Conservation (phyloP, 257 asterid species). For the Przewalskia tangutica region DNA sequence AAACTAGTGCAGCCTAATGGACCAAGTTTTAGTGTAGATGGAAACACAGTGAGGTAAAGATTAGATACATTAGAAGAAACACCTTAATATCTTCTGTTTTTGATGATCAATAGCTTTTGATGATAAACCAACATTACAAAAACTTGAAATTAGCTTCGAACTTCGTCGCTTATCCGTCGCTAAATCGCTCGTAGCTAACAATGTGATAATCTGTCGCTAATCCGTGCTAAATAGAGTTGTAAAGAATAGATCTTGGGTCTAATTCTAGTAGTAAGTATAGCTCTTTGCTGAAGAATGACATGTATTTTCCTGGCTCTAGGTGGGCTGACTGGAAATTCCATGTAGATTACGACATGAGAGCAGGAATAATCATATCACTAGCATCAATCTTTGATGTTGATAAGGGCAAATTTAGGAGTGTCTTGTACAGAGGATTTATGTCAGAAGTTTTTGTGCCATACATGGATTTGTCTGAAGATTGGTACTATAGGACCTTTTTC, state of each 20-base stretch:
- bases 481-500: conserved; percentile 53
- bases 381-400: conserved; percentile 50
- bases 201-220: too few species aligned
- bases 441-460: conserved; percentile 72
- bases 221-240: too few species aligned
- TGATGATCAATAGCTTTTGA: too few species aligned
- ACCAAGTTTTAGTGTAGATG: conserved; percentile 37
- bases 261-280: too few species aligned
- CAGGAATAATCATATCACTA: conserved; percentile 51
- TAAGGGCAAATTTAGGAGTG: conserved; percentile 30
- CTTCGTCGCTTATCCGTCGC: too few species aligned
- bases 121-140: too few species aligned
- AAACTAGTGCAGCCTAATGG: conserved; percentile 13
- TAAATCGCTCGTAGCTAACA: too few species aligned
- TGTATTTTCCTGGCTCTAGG: conserved; percentile 19
- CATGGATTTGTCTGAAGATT: conserved; percentile 63
- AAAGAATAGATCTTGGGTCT: too few species aligned
- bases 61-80: neutral
- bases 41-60: conserved; percentile 39
- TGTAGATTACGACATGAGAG: conserved; percentile 53
- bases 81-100: too few species aligned
- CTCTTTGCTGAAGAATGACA: neutral
- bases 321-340: conserved; percentile 70
- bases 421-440: conserved; percentile 59
- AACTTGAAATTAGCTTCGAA: too few species aligned